These are phyloP conservation scores for Nothomitra cinnamomea DNA, from an alignment of 2,329 filamentous ascomycete species.

Conservation along the genomic window DNA sequence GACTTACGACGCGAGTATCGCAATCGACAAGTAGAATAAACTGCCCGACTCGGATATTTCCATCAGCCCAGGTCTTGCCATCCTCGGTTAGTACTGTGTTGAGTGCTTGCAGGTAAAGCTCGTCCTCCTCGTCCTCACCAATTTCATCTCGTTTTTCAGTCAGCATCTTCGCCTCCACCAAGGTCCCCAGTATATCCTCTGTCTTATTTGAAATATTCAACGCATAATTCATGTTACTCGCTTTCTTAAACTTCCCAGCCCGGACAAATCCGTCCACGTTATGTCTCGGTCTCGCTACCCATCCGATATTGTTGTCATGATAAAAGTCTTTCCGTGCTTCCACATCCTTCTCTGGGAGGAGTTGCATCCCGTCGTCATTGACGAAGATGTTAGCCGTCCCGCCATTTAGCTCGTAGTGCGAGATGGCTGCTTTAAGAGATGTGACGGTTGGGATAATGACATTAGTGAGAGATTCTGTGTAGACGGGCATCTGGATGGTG, in stretches of 20 bases:
- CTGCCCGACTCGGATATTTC: conserved; percentile 43
- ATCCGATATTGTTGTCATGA: conserved; percentile 31
- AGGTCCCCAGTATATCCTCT: conserved; percentile 36
- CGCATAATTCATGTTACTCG: conserved; percentile 60
- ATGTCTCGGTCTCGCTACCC: conserved; percentile 30
- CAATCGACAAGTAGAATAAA: conserved; percentile 51
- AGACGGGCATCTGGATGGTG: conserved; percentile 32
- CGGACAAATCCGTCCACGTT: conserved; percentile 36
- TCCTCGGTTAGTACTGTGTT: conserved; percentile 35
- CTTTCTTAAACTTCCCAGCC: conserved; percentile 54
- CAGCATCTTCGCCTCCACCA: conserved; percentile 15
- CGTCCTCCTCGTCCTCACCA: conserved; percentile 3
- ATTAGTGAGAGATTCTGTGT: conserved; percentile 28
- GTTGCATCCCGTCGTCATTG: conserved; percentile 23
- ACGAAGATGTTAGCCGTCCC: conserved; percentile 22
- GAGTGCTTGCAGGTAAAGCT: conserved; percentile 32
- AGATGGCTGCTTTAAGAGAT: conserved; percentile 39
- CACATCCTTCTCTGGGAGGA: too few species aligned
- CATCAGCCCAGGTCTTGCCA: conserved; percentile 38
- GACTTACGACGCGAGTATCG: conserved; percentile 40
- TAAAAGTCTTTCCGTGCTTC: conserved; percentile 28
- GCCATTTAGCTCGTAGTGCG: conserved; percentile 36
- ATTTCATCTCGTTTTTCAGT: conserved; percentile 12
- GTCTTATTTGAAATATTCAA: conserved; percentile 43
- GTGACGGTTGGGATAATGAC: conserved; percentile 38